Conservation (phyloP, 768 basidiomycete species). For the Termitomyces sp. region DNA sequence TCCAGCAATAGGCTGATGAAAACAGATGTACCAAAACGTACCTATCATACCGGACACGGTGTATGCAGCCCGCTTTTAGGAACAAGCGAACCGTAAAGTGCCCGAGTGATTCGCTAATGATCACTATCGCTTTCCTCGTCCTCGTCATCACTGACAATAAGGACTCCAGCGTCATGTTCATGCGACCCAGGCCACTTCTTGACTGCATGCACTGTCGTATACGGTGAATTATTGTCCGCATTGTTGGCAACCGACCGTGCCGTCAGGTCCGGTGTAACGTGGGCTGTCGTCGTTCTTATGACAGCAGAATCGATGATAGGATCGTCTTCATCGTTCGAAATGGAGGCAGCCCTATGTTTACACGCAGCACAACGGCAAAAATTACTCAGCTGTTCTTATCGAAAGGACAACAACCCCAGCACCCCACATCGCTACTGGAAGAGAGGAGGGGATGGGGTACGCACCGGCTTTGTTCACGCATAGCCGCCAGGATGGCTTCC, state of each 20-base stretch:
- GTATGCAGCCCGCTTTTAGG: not conserved
- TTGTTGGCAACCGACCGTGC: not conserved
- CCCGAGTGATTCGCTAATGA: not conserved
- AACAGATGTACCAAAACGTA: constrained; percentile 6
- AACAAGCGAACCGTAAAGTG: not conserved
- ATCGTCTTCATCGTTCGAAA: constrained; percentile 28
- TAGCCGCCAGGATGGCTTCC: constrained; percentile 34
- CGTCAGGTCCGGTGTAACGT: not conserved
- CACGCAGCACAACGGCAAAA: constrained; percentile 12
- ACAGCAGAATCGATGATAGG: not conserved
- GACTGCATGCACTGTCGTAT: constrained; percentile 12
- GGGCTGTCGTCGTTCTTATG: not conserved
- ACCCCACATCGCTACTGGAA: constrained; percentile 1
- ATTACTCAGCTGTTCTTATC: constrained; percentile 16
- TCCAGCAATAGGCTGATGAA: not conserved
- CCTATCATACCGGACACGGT: constrained; percentile 4
- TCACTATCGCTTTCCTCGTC: constrained; percentile 16
- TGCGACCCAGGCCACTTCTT: constrained; percentile 42
- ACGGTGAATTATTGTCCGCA: not conserved
- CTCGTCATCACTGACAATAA: constrained; percentile 37
- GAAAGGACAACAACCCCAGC: constrained; percentile 5
- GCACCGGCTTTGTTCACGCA: constrained; percentile 52
- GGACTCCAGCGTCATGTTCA: constrained; percentile 31
- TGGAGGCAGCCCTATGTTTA: constrained; percentile 20
- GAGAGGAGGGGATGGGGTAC: constrained; percentile 19